These are phyloP conservation scores for Syzygium syzygioides DNA, from an alignment of 441 rosid species.

Conservation along the genomic window DNA sequence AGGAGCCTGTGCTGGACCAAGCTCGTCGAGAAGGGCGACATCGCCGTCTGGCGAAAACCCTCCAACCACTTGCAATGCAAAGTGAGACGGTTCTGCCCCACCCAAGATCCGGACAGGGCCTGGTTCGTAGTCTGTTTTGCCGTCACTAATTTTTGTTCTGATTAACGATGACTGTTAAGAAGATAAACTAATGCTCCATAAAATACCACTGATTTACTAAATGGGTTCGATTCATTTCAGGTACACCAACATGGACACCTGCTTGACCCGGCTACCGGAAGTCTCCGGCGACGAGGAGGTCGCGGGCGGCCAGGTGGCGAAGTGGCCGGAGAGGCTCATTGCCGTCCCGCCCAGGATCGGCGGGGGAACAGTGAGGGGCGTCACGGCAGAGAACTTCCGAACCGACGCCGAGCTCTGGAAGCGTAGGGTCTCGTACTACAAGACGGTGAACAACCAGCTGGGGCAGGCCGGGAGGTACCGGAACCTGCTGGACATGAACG, in stretches of 20 bases:
- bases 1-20: conserved; percentile 73
- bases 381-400: conserved; percentile 34
- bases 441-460: conserved; percentile 50
- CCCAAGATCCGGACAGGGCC: conserved; percentile 56
- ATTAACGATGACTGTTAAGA: neutral
- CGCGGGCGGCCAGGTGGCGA: conserved; percentile 40
- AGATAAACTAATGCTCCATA: neutral
- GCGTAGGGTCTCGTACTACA: conserved; percentile 55
- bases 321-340: conserved; percentile 68
- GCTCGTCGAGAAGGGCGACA: conserved; percentile 52
- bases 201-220: neutral
- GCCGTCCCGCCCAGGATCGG: conserved; percentile 59
- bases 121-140: conserved; percentile 24
- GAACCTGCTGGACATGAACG: conserved; percentile 77
- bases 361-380: conserved; percentile 40
- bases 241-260: conserved; percentile 47
- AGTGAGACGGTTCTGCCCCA: conserved; percentile 28
- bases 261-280: conserved; percentile 45
- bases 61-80: conserved; percentile 44
- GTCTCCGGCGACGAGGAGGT: conserved; percentile 29
- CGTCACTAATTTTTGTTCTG: neutral
- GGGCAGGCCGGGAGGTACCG: conserved; percentile 56
- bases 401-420: conserved; percentile 52
- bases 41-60: conserved; percentile 86
- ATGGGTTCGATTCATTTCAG: conserved; percentile 10